phyloP scores from a whole-genome alignment of 306 rosid genomes.

The Vicia villosa region DNA sequence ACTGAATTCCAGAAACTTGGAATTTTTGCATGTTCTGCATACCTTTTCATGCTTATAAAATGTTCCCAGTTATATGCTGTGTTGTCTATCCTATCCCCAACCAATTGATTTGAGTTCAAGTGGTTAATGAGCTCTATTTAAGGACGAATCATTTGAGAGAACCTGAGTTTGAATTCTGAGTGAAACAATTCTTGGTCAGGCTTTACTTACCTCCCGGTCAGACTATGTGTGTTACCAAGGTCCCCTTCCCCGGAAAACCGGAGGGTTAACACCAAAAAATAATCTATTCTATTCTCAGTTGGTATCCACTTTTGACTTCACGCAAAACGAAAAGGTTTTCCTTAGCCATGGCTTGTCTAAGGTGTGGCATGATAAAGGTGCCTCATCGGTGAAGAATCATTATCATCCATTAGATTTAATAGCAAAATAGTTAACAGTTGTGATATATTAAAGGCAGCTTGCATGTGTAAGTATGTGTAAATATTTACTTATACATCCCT shows the following conservation, averaged over 20 bases:
- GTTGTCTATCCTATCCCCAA: background rate
- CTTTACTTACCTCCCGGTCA: too few relatives aligned
- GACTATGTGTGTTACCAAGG: too few relatives aligned
- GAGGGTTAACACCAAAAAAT: too few relatives aligned
- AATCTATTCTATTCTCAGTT: background rate
- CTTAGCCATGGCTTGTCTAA: background rate
- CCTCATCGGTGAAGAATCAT: background rate
- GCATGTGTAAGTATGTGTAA: background rate
- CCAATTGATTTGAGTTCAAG: too few relatives aligned
- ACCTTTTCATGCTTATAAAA: constrained; percentile 20
- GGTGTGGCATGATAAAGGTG: background rate
- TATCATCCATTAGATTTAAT: background rate
- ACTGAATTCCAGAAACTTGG: background rate
- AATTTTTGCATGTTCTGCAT: background rate
- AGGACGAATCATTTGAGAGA: too few relatives aligned
- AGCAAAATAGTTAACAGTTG: background rate
- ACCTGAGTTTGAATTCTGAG: too few relatives aligned
- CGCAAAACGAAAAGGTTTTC: background rate
- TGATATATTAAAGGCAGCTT: background rate
- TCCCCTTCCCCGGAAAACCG: too few relatives aligned
- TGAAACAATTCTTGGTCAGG: too few relatives aligned
- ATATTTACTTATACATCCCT: background rate
- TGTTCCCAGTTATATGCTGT: background rate
- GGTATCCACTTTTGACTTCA: constrained; percentile 6
- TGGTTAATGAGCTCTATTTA: too few relatives aligned